Conservation (phyloP, 345 rosid species). For the Eutrema japonicum region DNA sequence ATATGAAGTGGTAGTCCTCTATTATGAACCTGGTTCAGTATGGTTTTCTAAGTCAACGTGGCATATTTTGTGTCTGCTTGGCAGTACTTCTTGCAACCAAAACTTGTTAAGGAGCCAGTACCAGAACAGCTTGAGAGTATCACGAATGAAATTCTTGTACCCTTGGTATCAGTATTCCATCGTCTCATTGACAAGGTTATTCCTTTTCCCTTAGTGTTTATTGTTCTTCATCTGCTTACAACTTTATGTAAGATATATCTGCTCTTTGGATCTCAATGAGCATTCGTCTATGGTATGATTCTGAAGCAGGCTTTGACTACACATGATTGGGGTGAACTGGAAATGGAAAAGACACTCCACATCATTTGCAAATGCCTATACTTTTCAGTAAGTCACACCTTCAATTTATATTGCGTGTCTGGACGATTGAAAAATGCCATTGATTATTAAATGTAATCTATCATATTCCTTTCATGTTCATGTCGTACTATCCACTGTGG, state of each 20-base stretch:
- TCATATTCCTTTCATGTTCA: conserved; percentile 23
- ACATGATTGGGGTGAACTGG: conserved; percentile 46
- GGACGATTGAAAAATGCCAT: conserved; percentile 19
- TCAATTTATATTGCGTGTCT: conserved; percentile 27
- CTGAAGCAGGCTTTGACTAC: conserved; percentile 59
- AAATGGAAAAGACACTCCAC: conserved; percentile 65
- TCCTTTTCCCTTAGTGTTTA: conserved; percentile 27
- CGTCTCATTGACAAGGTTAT: conserved; percentile 68
- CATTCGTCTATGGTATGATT: conserved; percentile 39
- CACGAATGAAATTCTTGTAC: conserved; percentile 67
- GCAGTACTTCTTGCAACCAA: conserved; percentile 86
- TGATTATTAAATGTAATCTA: not conserved
- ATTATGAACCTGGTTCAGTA: conserved; percentile 13
- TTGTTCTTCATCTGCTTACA: conserved; percentile 28
- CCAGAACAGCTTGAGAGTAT: conserved; percentile 77
- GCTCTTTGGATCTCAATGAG: conserved; percentile 17
- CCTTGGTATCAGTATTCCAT: conserved; percentile 63
- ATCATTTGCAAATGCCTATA: conserved; percentile 73
- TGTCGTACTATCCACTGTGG: conserved; percentile 36
- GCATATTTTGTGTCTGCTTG: conserved; percentile 33
- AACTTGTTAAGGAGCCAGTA: conserved; percentile 79
- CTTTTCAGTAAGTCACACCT: conserved; percentile 65
- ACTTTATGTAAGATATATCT: conserved; percentile 19
- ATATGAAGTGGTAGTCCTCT: conserved; percentile 20
- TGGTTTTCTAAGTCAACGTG: conserved; percentile 1